Percentiles rank a stretch among this genome's conserved stretches.
Conservation (phyloP, 202 grass and related monocot species). For the Carex arenaria region DNA sequence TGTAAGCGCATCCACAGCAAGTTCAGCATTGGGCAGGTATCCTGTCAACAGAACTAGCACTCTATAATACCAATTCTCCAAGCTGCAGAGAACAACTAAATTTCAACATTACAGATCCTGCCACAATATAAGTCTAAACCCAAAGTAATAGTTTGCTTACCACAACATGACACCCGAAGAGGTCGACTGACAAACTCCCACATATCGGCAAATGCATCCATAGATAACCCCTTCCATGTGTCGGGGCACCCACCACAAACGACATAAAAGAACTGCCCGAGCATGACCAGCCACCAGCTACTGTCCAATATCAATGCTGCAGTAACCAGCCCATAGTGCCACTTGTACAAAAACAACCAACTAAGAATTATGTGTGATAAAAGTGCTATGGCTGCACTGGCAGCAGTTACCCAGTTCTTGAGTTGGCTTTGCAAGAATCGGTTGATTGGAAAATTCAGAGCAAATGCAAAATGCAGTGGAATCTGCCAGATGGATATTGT, state of each 20-base stretch:
- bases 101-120: not conserved
- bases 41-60: slow-evolving; percentile 66
- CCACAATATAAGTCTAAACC: too few species aligned
- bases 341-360: slow-evolving; percentile 42
- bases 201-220: slow-evolving; percentile 62
- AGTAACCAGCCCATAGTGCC: slow-evolving; percentile 25
- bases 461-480: slow-evolving; percentile 69
- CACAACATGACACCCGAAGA: slow-evolving; percentile 83
- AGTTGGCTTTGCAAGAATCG: slow-evolving; percentile 85
- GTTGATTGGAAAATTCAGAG: slow-evolving; percentile 55
- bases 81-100: slow-evolving; percentile 31
- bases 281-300: slow-evolving; percentile 59
- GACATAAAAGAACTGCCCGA: slow-evolving; percentile 42
- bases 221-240: slow-evolving; percentile 67
- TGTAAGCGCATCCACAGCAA: slow-evolving; percentile 75
- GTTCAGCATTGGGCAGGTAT: slow-evolving; percentile 54
- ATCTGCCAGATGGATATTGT: slow-evolving; percentile 59
- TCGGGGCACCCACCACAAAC: slow-evolving; percentile 42
- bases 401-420: slow-evolving; percentile 73
- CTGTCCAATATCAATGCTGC: slow-evolving; percentile 30
- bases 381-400: slow-evolving; percentile 28
- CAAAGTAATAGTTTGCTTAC: slow-evolving; percentile 15
- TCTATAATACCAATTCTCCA: slow-evolving; percentile 92
- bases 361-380: slow-evolving; percentile 46
- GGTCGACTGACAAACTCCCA: slow-evolving; percentile 78